Conservation (phyloP, 495 filamentous ascomycete species). For the Glarea lozoyensis region DNA sequence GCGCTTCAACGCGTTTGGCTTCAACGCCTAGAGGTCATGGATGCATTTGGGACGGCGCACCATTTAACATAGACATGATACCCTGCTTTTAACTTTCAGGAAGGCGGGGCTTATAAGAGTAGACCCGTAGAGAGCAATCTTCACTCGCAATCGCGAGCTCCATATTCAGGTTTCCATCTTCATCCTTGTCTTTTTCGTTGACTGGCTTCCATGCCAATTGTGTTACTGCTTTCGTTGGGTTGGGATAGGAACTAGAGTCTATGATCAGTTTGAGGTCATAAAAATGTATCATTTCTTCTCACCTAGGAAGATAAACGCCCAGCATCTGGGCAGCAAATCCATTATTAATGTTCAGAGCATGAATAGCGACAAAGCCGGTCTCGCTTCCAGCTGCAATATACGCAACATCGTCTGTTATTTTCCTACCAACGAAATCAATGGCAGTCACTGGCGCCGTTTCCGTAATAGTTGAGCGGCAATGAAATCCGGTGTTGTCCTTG, state of each 20-base stretch:
- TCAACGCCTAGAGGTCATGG: background rate
- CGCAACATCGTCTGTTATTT: conserved; percentile 5
- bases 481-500: conserved; percentile 26
- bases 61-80: conserved; percentile 7
- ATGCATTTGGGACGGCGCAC: background rate
- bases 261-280: conserved; percentile 3
- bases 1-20: conserved; percentile 14
- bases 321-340: conserved; percentile 32
- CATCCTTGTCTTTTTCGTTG: background rate
- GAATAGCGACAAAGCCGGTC: conserved; percentile 40
- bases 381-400: conserved; percentile 61
- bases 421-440: conserved; percentile 51
- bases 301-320: conserved; percentile 36
- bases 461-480: conserved; percentile 43
- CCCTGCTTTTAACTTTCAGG: conserved; percentile 3
- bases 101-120: conserved; percentile 32
- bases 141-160: conserved; percentile 56
- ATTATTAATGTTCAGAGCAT: conserved; percentile 26
- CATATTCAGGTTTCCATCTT: conserved; percentile 9
- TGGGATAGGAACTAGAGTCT: conserved; percentile 41
- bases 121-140: conserved; percentile 71
- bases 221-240: conserved; percentile 65
- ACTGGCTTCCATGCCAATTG: conserved; percentile 68
- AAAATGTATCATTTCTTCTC: conserved; percentile 17
- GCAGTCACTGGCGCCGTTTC: conserved; percentile 62